Evolutionary conservation across 192 early-diverging fungal species (phyloP), one percentile per base, ranked within the genome.

Genomic region (Coemansia asiatica): DNA sequence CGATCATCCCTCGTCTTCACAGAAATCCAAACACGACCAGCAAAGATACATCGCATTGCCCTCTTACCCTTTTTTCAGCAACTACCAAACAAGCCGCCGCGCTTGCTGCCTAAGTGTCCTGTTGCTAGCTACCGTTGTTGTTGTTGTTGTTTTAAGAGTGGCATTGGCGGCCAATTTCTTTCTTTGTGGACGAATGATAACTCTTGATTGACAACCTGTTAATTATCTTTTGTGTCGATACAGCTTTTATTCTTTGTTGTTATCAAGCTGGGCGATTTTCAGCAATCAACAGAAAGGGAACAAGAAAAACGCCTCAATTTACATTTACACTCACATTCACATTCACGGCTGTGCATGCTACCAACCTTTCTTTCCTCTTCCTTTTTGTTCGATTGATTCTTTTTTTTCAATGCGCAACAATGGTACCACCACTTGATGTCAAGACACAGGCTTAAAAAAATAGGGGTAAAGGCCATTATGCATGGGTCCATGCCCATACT

Each of bases 1-100:
- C 56, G 33, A 58, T 38, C 56, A 40, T 58, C 35, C 56, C 33
- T 18, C 56, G 35, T 40, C 56, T 22, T 40, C 56, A 23, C 56
- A 58, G 56, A 28, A 22, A 40, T 23, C 22, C n/a, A 26, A 35
- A 13, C 22, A 22, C 9, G 21, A 13, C 40, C 40, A 33, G 31
- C 31, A 8, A 33, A n/a, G n/a, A n/a, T n/a, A n/a, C n/a, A n/a
- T n/a, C n/a, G n/a, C n/a, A n/a, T n/a, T n/a, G n/a, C n/a, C n/a
- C n/a, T n/a, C n/a, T n/a, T n/a, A n/a, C n/a, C n/a, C n/a, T n/a
- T n/a, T n/a, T n/a, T n/a, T n/a, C n/a, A n/a, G n/a, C n/a, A n/a
- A n/a, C n/a, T n/a, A n/a, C n/a, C n/a, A n/a, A n/a, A n/a, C n/a
- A n/a, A n/a, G n/a, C n/a, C n/a, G n/a, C n/a, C n/a, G n/a, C n/a